These are phyloP conservation scores for Camelina sativa DNA, from an alignment of 345 rosid species.

Conservation along the genomic window DNA sequence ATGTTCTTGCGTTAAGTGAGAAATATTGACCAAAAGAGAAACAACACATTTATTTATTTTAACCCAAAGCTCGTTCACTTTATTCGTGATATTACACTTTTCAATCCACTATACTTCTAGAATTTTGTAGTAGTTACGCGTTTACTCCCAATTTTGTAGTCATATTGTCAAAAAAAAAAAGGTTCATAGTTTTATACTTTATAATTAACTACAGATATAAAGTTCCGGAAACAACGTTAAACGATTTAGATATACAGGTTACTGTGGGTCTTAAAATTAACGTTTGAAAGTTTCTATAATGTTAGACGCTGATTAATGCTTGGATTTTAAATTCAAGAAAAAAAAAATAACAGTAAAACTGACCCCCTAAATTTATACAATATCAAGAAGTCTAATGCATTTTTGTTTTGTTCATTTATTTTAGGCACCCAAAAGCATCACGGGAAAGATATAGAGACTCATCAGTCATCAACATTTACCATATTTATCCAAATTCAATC, in stretches of 20 bases:
- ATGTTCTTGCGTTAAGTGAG: constrained; percentile 19
- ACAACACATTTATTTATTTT: not conserved
- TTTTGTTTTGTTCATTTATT: not conserved
- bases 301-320: not conserved
- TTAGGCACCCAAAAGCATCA: not conserved
- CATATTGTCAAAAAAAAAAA: not conserved
- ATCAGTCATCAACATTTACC: not conserved
- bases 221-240: constrained; percentile 9
- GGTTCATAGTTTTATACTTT: constrained; percentile 1
- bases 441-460: not conserved
- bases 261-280: not conserved
- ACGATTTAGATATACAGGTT: not conserved
- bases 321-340: not conserved
- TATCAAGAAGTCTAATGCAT: not conserved
- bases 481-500: too few species aligned
- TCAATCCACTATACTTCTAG: not conserved
- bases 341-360: not conserved
- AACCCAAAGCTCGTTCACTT: not conserved
- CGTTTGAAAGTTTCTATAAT: not conserved
- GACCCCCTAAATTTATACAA: not conserved
- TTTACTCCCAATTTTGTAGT: not conserved
- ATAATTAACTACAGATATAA: not conserved
- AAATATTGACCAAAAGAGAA: constrained; percentile 24
- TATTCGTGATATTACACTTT: not conserved
- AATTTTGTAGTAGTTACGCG: not conserved